Evolutionary conservation across 78 protist genomes (phyloP), one percentile per base, ranked within the genome.

Genomic region (Polysphondylium violaceum): DNA sequence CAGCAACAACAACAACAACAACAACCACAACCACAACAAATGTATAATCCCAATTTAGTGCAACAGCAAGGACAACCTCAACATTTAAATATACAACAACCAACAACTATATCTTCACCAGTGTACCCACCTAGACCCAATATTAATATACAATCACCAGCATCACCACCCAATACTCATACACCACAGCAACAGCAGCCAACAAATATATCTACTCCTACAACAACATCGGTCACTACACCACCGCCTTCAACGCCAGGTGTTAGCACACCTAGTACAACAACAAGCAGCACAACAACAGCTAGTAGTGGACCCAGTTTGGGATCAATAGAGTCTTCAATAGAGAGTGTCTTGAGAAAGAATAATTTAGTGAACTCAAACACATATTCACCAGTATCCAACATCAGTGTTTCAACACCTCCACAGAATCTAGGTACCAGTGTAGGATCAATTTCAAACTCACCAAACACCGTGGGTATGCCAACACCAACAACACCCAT

Each of bases 241-340:
- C 65, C 23, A 6, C 61, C 2, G n/a, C 0, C 19, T 27, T 9
- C 69, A 65, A 41, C 65, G 53, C n/a, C 38, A 61, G 40, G 29
- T 23, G 21, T 56, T 17, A 16, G 35, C 8, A 67, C 56, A 19
- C 56, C 53, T 29, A 38, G 35, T 67, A 67, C 56, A 16, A 14
- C 17, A 17, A 25, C 38, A 1, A 33, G 29, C 2, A 36, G 23
- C n/a, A 25, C 12, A 7, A 1, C 56, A 68, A 4, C 29, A 12
- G 35, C 17, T 5, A 36, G 36, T 36, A 41, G 75, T 68, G 31
- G 35, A 23, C 53, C 41, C n/a, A 36, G 68, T 60, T 29, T 65
- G n/a, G 73, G 73, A 38, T 79, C 88, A 47, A 79, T 81, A 19
- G 90, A 67, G 6, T 74, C 74, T 7, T 41, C 76, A 31, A 69